Conservation (phyloP, 1,284 basidiomycete genomes). For the Malassezia nana region DNA sequence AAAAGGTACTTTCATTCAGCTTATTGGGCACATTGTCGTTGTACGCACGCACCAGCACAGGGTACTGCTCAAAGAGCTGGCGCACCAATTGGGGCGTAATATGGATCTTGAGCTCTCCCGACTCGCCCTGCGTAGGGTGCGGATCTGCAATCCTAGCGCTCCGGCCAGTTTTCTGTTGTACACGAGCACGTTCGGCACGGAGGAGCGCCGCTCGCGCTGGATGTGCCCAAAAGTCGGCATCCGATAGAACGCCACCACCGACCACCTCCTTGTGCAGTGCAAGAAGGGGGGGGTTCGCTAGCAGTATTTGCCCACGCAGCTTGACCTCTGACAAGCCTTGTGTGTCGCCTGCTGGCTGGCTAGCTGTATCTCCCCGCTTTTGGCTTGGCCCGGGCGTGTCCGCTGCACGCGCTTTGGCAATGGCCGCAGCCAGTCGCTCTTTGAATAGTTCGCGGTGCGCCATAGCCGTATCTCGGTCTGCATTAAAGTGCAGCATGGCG, state of each 20-base stretch:
- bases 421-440: constrained; percentile 25
- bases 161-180: constrained; percentile 35
- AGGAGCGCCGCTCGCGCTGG: constrained; percentile 37
- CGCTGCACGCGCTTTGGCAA: constrained; percentile 13
- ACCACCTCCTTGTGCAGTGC: constrained; percentile 43
- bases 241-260: constrained; percentile 25
- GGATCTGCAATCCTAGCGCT: constrained; percentile 45
- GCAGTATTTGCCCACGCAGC: constrained; percentile 35
- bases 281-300: constrained; percentile 30
- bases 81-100: constrained; percentile 84
- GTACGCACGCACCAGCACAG: constrained; percentile 82
- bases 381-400: background rate
- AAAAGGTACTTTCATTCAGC: constrained; percentile 83
- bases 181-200: constrained; percentile 31
- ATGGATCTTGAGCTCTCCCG: constrained; percentile 63
- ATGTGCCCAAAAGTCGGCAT: constrained; percentile 47
- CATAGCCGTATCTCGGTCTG: constrained; percentile 24
- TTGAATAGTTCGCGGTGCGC: constrained; percentile 33
- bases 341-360: background rate
- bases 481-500: constrained; percentile 29
- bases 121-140: constrained; percentile 33
- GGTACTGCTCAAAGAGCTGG: constrained; percentile 96
- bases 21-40: constrained; percentile 80
- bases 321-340: constrained; percentile 27
- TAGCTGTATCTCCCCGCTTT: background rate